Evolutionary conservation across 2,329 filamentous ascomycete genomes (phyloP), one percentile per base, ranked within the genome.

Genomic region (Orbilia ellipsospora): DNA sequence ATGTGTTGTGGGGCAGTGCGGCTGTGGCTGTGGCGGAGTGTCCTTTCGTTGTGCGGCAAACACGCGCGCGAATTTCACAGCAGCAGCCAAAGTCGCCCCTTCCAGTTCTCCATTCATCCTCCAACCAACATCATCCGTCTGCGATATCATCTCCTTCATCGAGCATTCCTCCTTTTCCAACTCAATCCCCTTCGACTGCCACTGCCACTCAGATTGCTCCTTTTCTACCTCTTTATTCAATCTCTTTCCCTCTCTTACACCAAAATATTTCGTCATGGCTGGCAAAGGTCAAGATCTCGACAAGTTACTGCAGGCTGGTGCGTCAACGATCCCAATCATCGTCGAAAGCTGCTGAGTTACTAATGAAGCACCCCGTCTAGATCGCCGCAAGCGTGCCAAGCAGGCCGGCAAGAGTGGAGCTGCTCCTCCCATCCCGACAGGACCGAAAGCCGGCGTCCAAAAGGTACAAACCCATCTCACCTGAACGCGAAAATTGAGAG

Each of bases 391-490:
- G 54, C 70, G 70, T 42, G 70, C 63, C 13, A 68, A 55, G 50
- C 42, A 67, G 20, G 26, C 50, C 3, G 63, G 63, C 15, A 74
- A 74, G n/a, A 42, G 40, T 12, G 60, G 60, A 23, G 57, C 28
- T 40, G 51, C 45, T 16, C n/a, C 67, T 48, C 51, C 44, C 10
- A 68, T 74, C 26, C 70, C 63, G 12, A 63, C 70, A n/a, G 70
- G 70, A 12, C 70, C 70, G 10, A 61, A 62, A 36, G 57, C 56
- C 13, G 70, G 63, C 4, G 44, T 74, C 20, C 63, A 68, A 62
- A 74, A 74, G 70, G 70, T 74, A 74, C 70, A 62, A 28, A 18
- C 40, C 55, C 70, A 67, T 40, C 44, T 60, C 54, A 60, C 56
- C 63, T 68, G 59, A 59, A 51, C 63, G 44, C 63, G 63, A 74